Evolutionary conservation across 208 protist genomes (phyloP), one percentile per base, ranked within the genome.

Genomic region (Trypanosoma melophagium): DNA sequence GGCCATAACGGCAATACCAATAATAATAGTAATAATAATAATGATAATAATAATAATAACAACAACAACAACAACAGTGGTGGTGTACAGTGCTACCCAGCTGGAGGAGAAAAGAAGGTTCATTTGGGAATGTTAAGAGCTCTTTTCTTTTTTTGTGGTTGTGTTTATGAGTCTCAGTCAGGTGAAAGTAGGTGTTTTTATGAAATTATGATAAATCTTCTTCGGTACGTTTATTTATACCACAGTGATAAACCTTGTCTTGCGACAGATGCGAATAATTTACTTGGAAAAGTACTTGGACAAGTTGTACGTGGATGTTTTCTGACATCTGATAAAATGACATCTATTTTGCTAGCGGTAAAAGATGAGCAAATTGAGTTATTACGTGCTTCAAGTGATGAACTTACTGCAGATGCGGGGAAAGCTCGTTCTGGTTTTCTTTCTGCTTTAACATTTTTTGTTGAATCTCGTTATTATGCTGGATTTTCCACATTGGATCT

Each of bases 131-230:
- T 95, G 24, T 67, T 95, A 35, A 87, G 90, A 51, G 44, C 90
- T 0, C 81, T 95, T 56, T 95, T 95, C 66, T 95, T 93, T 64
- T 93, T 92, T 60, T 89, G 90, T 69, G 68, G 63, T 44, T 90
- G 85, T 71, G 72, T 90, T 31, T 93, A 85, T 65, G 85, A 89
- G 21, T 87, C 83, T 13, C 71, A 86, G 25, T 66, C 80, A 40
- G 69, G 76, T 5, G 68, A 73, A 1, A 71, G 58, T 47, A 55
- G 66, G 24, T 75, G 81, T 47, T 89, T 95, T 51, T 89, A 86
- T 69, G 81, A 90, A 13, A 90, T 95, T 45, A 80, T 80, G 16
- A 72, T 87, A 8, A 77, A 78, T 58, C 74, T 95, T 55, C 68
- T 95, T 10, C 81, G 76, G 52, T 95, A 84, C 65, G 81, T 92